Evolutionary conservation across 495 filamentous ascomycete species (phyloP).

Genomic region (Lineolata rhizophorae): DNA sequence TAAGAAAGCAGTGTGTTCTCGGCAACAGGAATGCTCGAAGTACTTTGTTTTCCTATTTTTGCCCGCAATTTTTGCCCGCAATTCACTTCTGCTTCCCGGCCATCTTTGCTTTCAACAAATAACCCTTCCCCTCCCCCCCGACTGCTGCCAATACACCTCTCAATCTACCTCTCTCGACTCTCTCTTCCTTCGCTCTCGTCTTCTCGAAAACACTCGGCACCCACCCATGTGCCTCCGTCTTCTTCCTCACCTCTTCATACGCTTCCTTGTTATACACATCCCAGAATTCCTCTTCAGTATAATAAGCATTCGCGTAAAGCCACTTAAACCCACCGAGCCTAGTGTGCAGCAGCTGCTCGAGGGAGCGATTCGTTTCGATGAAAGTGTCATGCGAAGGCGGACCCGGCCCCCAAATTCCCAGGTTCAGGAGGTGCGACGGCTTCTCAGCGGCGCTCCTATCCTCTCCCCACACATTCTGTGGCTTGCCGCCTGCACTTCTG

Average conservation of each 20-base stretch:
- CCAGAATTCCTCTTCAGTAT: conserved; percentile 32
- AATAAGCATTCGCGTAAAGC: conserved; percentile 29
- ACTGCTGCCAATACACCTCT: too few species aligned
- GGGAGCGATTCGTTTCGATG: conserved; percentile 8
- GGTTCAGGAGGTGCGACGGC: conserved; percentile 25
- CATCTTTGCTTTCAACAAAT: too few species aligned
- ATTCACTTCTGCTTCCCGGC: too few species aligned
- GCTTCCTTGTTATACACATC: conserved; percentile 23
- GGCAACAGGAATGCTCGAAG: too few species aligned
- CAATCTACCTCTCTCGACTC: too few species aligned
- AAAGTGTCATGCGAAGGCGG: conserved; percentile 6
- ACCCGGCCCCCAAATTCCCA: conserved; percentile 27
- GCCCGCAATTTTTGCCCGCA: too few species aligned
- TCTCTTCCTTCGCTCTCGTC: conserved; percentile 16
- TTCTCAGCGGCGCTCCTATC: conserved; percentile 1
- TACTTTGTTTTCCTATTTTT: too few species aligned
- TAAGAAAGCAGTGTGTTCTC: too few species aligned
- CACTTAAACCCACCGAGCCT: conserved; percentile 16
- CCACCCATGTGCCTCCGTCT: conserved; percentile 24
- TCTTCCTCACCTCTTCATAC: conserved; percentile 26
- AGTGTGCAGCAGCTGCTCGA: conserved; percentile 10
- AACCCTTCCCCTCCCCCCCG: too few species aligned
- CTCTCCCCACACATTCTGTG: conserved; percentile 6
- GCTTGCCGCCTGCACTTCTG: conserved; percentile 22
- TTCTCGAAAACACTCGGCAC: conserved; percentile 32